Base-by-base conservation (phyloP, 179 eudicot genomes). In the Vitellaria paradoxa region DNA sequence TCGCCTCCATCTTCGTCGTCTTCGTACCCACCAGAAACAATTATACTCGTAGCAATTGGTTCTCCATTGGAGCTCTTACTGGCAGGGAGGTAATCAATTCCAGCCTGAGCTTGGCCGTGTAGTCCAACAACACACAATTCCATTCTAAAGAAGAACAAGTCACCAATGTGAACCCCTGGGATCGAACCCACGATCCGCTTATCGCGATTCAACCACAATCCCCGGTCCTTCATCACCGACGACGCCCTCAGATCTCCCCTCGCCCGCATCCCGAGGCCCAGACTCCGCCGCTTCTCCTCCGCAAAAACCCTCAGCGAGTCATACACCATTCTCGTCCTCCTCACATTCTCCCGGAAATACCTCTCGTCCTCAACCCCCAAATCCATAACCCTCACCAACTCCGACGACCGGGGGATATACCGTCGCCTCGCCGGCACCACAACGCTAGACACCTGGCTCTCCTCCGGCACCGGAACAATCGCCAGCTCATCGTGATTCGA, bases 21-120 rank as follows among this genome's bases (percentile, higher is more conserved):
- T 56, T 91, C 96, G 50, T 91, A 91, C n/a, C 96, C 96, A 68
- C 93, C 96, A 0, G 90, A 89, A 21, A 89, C 91, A 56, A 91
- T 87, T 9, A 91, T 80, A 42, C 96, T 91, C 2, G 96, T 91
- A 15, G 96, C 93, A 77, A 91, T 83, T 0, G 96, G 96, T 78
- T 91, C 91, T 14, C 91, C 89, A 75, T 89, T 91, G 18, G 93
- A 82, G 81, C 90, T 88, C 84, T 80, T 84, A 52, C 87, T 85
- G 4, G 90, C 82, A 3, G 96, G 76, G 50, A 91, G 52, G 73
- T 88, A 91, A 77, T 91, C 96, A 65, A 91, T 89, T 15, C 93
- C 93, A 15, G 96, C 96, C 77, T 91, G 96, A 3, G 76, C 30
- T 47, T 89, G 96, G 8, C 93, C 93, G 78, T 91, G 96, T 73